These are phyloP conservation scores for Leccinum griseonigrum DNA, from an alignment of 1,284 basidiomycete genomes.

Conservation along the genomic window DNA sequence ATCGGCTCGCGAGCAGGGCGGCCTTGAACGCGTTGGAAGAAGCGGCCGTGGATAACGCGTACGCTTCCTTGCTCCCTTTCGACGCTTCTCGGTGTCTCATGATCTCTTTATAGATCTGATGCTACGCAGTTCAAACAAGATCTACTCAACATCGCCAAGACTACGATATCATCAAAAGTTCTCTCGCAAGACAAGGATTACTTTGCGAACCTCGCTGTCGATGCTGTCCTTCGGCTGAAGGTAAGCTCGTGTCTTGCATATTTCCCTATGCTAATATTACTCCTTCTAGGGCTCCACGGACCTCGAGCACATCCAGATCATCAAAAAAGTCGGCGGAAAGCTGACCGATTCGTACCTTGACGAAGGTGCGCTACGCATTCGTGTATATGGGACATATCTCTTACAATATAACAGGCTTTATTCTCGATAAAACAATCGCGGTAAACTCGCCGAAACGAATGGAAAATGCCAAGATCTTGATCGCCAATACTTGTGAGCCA, in stretches of 20 bases:
- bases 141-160: conserved; percentile 94
- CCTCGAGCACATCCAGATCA: conserved; percentile 98
- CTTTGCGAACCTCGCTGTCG: conserved; percentile 97
- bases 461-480: conserved; percentile 95
- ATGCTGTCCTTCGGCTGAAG: conserved; percentile 93
- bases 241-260: conserved; percentile 35
- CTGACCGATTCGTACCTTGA: conserved; percentile 98
- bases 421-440: conserved; percentile 95
- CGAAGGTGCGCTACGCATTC: conserved; percentile 58
- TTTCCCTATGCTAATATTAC: conserved; percentile 4
- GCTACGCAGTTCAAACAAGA: conserved; percentile 80
- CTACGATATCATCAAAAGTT: conserved; percentile 96
- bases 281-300: conserved; percentile 81
- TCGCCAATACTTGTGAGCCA: conserved; percentile 90
- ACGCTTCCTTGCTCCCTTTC: conserved; percentile 30
- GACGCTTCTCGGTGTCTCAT: neutral
- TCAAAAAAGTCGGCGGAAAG: conserved; percentile 99
- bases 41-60: conserved; percentile 85
- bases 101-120: conserved; percentile 54
- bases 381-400: neutral
- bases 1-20: conserved; percentile 86
- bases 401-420: conserved; percentile 70
- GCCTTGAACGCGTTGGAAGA: conserved; percentile 84
- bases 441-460: conserved; percentile 94
- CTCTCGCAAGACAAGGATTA: conserved; percentile 97